Evolutionary conservation across 1,284 basidiomycete genomes (phyloP).

Genomic region (Ceratobasidium sp.): DNA sequence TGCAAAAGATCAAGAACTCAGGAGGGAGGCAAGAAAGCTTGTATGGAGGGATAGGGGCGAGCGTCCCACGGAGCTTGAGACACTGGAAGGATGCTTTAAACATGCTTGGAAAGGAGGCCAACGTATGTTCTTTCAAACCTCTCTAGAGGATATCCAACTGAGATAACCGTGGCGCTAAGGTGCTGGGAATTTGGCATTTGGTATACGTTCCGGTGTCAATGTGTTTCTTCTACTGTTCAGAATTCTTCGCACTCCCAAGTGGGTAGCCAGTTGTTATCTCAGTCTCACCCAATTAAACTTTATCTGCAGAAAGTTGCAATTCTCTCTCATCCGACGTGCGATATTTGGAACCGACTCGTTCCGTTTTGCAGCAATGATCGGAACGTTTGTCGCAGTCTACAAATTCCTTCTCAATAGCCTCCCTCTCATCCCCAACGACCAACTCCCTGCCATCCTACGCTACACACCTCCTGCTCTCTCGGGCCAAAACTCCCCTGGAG

Average conservation of each 20-base stretch:
- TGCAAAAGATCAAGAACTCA: slow-evolving; percentile 77
- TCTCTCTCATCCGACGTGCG: slow-evolving; percentile 72
- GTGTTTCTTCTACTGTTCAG: slow-evolving; percentile 75
- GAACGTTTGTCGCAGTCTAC: slow-evolving; percentile 77
- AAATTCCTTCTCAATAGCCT: slow-evolving; percentile 83
- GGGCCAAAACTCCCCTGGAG: slow-evolving; percentile 45
- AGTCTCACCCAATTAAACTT: neutral
- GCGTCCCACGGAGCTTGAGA: slow-evolving; percentile 70
- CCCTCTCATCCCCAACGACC: slow-evolving; percentile 64
- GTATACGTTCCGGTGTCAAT: slow-evolving; percentile 80
- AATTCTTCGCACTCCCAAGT: slow-evolving; percentile 69
- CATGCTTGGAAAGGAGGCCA: slow-evolving; percentile 77
- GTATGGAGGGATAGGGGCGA: slow-evolving; percentile 86
- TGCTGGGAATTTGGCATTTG: slow-evolving; percentile 77
- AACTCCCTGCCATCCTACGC: slow-evolving; percentile 59
- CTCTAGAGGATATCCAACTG: neutral
- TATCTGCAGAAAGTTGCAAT: slow-evolving; percentile 57
- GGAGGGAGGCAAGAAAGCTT: slow-evolving; percentile 68
- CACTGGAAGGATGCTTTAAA: slow-evolving; percentile 71
- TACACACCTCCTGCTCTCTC: slow-evolving; percentile 46
- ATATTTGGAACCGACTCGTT: slow-evolving; percentile 80
- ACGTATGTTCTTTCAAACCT: slow-evolving; percentile 62
- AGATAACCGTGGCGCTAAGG: slow-evolving; percentile 58
- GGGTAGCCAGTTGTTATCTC: slow-evolving; percentile 45
- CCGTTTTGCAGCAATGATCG: slow-evolving; percentile 85